Base-by-base conservation (phyloP, 1,139 yeast species). In the Protomyces inundatus region DNA sequence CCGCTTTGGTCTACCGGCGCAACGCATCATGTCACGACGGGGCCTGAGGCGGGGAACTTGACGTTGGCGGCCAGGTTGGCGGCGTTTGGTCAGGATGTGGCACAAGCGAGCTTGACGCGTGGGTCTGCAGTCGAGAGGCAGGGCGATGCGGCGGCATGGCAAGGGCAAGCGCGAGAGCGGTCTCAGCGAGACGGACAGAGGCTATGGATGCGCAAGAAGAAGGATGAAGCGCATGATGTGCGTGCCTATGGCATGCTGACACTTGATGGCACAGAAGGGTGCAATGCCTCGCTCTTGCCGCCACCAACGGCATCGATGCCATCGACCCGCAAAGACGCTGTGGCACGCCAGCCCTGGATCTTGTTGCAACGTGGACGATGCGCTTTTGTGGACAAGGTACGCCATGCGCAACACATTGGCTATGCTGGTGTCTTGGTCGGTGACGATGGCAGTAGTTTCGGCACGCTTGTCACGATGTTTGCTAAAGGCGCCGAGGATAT, bases 351-450 rank as follows among this genome's bases (percentile, higher is more conserved):
- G 48, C 70, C 77, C 45, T 69, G 68, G 57, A 79, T 77, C 5
- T 67, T 77, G 55, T 78, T 78, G 10, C 64, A 66, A 55, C 72
- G 79, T 1, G 81, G 80, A 30, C 76, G 72, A 5, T 77, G 80
- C 70, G 72, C 76, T 34, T 75, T 77, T 61, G 75, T 73, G 65
- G 73, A 72, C 12, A 78, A 78, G 67, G 73, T 77, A n/a, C 68
- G 72, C 62, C 69, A 70, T 39, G 69, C 77, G 59, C 79, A 78
- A 68, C 66, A 67, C 7, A 70, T 73, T 69, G 80, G 80, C 32
- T 80, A 80, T 7, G 67, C 65, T 4, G 80, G 78, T n/a, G 79
- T 77, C 42, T 70, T 78, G 54, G 76, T 78, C 6, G 79, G 78
- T 30, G 79, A 77, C 66, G 73, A 75, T 61, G 69, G 70, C 48